These are phyloP conservation scores for Saccharomycopsis fibuligera DNA, from an alignment of 805 yeast genomes.

Conservation along the genomic window DNA sequence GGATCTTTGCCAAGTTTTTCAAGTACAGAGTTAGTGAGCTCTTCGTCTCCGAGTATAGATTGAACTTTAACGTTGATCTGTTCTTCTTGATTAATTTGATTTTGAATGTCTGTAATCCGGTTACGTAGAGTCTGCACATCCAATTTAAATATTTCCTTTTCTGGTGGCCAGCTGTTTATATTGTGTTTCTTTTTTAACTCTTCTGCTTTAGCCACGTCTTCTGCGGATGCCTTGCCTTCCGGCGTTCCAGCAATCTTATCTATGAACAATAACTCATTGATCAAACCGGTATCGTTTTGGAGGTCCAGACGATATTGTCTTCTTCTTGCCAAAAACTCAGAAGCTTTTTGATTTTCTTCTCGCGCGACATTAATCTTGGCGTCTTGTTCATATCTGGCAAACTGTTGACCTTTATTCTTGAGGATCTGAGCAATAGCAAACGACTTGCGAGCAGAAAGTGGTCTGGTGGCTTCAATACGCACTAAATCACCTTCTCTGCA, in stretches of 20 bases:
- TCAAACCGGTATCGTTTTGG: conserved; percentile 22
- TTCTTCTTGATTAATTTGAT: conserved; percentile 32
- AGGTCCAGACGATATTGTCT: conserved; percentile 27
- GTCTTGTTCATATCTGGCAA: conserved; percentile 68
- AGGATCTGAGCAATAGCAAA: conserved; percentile 92
- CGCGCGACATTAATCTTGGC: conserved; percentile 59
- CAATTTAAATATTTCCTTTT: conserved; percentile 31
- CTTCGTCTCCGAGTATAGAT: conserved; percentile 31
- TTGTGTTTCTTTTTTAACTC: conserved; percentile 41
- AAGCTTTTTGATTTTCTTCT: conserved; percentile 58
- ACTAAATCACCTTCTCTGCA: conserved; percentile 95
- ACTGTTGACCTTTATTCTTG: conserved; percentile 85
- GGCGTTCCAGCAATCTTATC: conserved; percentile 24
- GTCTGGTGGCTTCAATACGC: conserved; percentile 84
- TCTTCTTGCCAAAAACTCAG: conserved; percentile 49
- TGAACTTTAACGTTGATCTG: conserved; percentile 29
- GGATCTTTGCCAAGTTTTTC: conserved; percentile 35
- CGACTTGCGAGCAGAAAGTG: conserved; percentile 71
- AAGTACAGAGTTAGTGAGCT: conserved; percentile 32
- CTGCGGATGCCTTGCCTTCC: conserved; percentile 28
- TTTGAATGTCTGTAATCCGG: conserved; percentile 25
- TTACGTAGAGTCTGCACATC: conserved; percentile 30
- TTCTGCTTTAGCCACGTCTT: conserved; percentile 33
- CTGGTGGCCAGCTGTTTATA: conserved; percentile 41
- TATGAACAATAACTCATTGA: conserved; percentile 30